These are phyloP conservation scores for Salix suchowensis DNA, from an alignment of 345 rosid genomes.

Conservation along the genomic window DNA sequence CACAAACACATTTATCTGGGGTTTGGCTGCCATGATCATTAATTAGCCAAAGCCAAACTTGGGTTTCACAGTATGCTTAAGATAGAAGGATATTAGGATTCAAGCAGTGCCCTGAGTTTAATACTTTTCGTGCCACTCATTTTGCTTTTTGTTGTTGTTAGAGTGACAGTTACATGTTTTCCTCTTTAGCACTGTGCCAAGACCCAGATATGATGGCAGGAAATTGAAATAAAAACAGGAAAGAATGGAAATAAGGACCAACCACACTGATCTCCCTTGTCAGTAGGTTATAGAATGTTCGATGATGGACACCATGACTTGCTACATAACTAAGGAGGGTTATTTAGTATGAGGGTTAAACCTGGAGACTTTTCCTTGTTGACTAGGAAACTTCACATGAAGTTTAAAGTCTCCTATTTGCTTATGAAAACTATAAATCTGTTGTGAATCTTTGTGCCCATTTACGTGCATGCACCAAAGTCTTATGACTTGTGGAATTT, in stretches of 20 bases:
- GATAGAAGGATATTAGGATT: neutral
- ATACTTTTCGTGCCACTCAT: neutral
- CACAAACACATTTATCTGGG: too few relatives aligned
- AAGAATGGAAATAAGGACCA: neutral
- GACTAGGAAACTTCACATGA: neutral
- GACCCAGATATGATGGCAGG: neutral
- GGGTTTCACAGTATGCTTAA: neutral
- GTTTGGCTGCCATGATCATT: too few relatives aligned
- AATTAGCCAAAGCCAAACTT: neutral
- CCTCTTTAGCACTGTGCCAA: neutral
- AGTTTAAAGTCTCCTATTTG: neutral
- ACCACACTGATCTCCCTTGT: neutral
- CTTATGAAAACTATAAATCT: neutral
- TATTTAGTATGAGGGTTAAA: neutral
- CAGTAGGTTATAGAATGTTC: neutral
- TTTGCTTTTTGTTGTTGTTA: neutral
- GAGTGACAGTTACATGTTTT: neutral
- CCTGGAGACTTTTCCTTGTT: neutral
- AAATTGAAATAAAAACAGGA: neutral
- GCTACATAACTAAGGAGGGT: neutral
- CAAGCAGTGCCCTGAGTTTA: neutral
- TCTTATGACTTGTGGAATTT: neutral
- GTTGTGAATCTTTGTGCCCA: conserved; percentile 7
- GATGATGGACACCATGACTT: neutral
- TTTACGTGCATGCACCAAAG: neutral